Evolutionary conservation across 352 stramenopile species (phyloP).

Genomic region (Phytophthora hybrid): DNA sequence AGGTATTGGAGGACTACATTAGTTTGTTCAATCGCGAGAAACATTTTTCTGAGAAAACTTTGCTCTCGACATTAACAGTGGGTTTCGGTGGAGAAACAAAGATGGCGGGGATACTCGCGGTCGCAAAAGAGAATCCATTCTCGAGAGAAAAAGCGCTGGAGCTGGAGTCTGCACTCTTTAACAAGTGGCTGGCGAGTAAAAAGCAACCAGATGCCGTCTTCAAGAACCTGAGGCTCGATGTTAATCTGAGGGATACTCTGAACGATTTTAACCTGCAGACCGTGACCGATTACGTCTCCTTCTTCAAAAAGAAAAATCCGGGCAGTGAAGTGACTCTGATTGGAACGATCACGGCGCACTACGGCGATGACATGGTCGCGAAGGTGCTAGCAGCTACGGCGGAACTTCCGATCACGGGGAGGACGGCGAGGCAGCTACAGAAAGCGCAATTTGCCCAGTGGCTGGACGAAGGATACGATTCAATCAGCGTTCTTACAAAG

Average conservation of each 20-base stretch:
- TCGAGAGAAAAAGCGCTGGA: background rate
- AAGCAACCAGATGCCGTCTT: background rate
- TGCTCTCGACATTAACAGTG: background rate
- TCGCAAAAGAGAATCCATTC: background rate
- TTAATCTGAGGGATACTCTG: background rate
- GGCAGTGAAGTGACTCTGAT: background rate
- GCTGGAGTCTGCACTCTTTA: background rate
- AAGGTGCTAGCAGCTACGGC: background rate
- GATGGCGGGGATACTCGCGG: background rate
- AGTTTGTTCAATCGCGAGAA: background rate
- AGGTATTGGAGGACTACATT: background rate
- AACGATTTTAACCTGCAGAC: background rate
- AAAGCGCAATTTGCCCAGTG: background rate
- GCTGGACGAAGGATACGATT: background rate
- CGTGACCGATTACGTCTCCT: background rate
- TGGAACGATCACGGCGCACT: background rate
- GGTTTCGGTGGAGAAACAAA: background rate
- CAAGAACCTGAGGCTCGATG: background rate
- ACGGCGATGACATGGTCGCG: background rate
- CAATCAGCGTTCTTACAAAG: background rate
- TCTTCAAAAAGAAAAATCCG: conserved; percentile 1
- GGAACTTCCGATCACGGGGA: background rate
- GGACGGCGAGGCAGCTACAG: background rate
- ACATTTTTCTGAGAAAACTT: background rate
- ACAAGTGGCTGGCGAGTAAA: background rate